Conservation (phyloP, 352 stramenopile genomes). For the Phytophthora ohioensis region DNA sequence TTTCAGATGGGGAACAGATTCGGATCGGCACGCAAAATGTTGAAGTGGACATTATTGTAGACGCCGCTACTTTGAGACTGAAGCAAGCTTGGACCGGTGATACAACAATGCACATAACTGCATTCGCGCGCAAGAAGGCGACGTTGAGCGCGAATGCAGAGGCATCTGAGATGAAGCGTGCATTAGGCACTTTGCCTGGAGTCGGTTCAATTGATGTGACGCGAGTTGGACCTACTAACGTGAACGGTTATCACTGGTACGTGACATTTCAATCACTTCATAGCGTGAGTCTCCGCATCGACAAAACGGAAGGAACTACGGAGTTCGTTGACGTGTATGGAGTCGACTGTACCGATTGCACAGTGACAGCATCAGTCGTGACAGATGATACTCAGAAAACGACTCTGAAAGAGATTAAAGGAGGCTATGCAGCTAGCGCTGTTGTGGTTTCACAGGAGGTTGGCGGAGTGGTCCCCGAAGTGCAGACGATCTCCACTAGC, state of each 20-base stretch:
- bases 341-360: constrained; percentile 52
- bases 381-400: constrained; percentile 48
- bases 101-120: constrained; percentile 59
- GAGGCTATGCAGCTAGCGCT: constrained; percentile 50
- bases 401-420: constrained; percentile 44
- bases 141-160: constrained; percentile 61
- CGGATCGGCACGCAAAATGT: constrained; percentile 67
- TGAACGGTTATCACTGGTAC: constrained; percentile 72
- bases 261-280: constrained; percentile 80
- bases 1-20: constrained; percentile 59
- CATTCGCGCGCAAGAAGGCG: constrained; percentile 75
- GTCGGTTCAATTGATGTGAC: constrained; percentile 67
- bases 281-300: constrained; percentile 52
- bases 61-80: constrained; percentile 44
- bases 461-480: constrained; percentile 65
- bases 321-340: constrained; percentile 55
- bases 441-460: constrained; percentile 65
- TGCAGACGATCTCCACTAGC: constrained; percentile 63
- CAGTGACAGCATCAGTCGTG: constrained; percentile 44
- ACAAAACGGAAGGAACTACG: constrained; percentile 53
- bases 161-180: constrained; percentile 55
- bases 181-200: constrained; percentile 55
- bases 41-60: constrained; percentile 43
- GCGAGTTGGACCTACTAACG: constrained; percentile 58
- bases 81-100: constrained; percentile 53